Evolutionary conservation across 306 rosid species (phyloP), one percentile per base, ranked within the genome.

Genomic region (Inga oerstediana): DNA sequence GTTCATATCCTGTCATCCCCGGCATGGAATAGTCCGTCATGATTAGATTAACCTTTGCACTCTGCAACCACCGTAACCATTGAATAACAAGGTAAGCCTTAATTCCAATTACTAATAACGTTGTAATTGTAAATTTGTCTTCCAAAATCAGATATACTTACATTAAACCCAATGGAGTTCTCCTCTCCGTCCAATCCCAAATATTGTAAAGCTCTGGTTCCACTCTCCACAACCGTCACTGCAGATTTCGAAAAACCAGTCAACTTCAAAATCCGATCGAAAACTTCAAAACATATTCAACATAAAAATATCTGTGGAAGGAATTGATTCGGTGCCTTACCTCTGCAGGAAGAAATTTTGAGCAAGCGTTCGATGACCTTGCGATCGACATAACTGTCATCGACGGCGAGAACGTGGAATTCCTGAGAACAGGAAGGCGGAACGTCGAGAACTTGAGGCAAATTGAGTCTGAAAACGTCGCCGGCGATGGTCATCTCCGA

Each of bases 1-100:
- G 77, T 79, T 96, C 99, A 79, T 90, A 96, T 74, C 99, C 99
- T 7, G 97, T 91, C 99, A 96, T 96, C 78, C 96, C 99, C 4
- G 99, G 99, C 99, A 96, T 96, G n/a, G 98, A 96, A 74, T 96
- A 96, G 71, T 96, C 99, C 0, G 99, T 96, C 85, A 96, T 93
- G 30, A 96, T 96, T 70, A 96, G 92, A 89, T 96, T 93, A 89
- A 96, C 97, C 87, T 96, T 88, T 84, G 90, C 81, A 80, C 70
- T 80, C 99, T 95, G 93, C 14, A 32, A 84, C 16, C 82, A 84
- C 64, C 69, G 30, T 14, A 85, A 13, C n/a, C 74, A 91, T 30
- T 78, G 76, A 80, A 86, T 7, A 67, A 84, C 76, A 85, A 66
- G 62, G 48, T 82, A 72, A 85, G 86, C 86, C 75, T 59, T 81